phyloP scores from a whole-genome alignment of 2,329 filamentous ascomycete genomes.

The Davidsoniella virescens region DNA sequence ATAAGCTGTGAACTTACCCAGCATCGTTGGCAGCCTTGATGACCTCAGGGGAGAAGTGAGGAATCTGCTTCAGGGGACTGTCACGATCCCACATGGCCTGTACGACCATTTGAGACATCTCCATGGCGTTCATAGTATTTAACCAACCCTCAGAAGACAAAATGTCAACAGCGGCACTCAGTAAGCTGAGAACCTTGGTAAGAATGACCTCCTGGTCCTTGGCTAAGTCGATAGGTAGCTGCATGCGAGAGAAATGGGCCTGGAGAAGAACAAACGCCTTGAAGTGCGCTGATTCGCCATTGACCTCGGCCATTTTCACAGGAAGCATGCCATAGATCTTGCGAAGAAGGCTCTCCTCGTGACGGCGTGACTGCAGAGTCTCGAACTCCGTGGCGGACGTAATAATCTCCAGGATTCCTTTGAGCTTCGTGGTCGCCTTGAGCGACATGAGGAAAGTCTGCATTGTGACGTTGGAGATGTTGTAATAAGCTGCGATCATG shows the following conservation, averaged over 20 bases:
- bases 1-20: constrained; percentile 35
- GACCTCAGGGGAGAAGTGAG: constrained; percentile 72
- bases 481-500: constrained; percentile 98
- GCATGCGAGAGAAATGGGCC: constrained; percentile 94
- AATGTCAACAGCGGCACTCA: constrained; percentile 88
- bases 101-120: constrained; percentile 97
- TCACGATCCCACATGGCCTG: constrained; percentile 99
- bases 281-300: constrained; percentile 90
- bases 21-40: constrained; percentile 70
- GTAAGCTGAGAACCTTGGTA: constrained; percentile 66
- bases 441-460: constrained; percentile 93
- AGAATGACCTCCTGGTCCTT: constrained; percentile 90
- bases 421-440: constrained; percentile 77
- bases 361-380: constrained; percentile 78
- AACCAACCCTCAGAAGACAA: constrained; percentile 89
- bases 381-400: constrained; percentile 96
- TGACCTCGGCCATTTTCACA: constrained; percentile 80
- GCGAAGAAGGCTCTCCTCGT: constrained; percentile 74
- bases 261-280: constrained; percentile 96
- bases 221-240: constrained; percentile 82
- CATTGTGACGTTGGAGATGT: constrained; percentile 98
- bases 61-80: constrained; percentile 92
- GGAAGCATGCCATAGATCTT: constrained; percentile 90
- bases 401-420: constrained; percentile 91
- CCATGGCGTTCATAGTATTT: constrained; percentile 97